Conservation (phyloP, 495 filamentous ascomycete genomes). For the Trypethelium eluteriae region DNA sequence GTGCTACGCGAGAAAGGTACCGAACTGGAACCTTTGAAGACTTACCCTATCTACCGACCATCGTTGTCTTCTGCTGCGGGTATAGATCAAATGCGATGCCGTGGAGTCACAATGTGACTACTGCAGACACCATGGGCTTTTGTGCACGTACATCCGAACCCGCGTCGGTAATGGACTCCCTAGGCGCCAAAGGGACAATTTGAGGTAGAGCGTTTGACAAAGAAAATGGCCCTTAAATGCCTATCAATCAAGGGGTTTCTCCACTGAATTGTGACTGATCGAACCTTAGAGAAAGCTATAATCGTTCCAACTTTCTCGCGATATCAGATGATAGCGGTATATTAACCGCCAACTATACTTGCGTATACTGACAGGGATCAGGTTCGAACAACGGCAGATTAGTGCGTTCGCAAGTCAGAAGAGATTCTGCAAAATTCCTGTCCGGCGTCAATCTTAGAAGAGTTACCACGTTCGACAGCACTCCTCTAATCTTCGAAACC, state of each 20-base stretch:
- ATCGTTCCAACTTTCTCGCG: not conserved
- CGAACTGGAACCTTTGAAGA: not conserved
- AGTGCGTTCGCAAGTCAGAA: not conserved
- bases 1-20: not conserved
- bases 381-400: not conserved
- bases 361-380: not conserved
- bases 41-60: not conserved
- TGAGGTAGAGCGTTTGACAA: not conserved
- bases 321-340: not conserved
- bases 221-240: not conserved
- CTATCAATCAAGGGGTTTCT: not conserved
- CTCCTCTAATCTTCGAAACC: not conserved
- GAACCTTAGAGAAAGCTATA: not conserved
- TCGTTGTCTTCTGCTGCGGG: not conserved
- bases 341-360: not conserved
- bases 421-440: not conserved
- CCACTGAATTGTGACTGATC: not conserved
- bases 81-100: not conserved
- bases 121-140: not conserved
- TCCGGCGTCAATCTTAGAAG: not conserved
- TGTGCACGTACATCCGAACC: not conserved
- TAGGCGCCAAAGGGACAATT: not conserved
- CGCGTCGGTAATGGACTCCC: not conserved
- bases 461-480: not conserved
- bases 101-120: not conserved